These are phyloP conservation scores for Pichia kudriavzevii DNA, from an alignment of 1,139 yeast species.

Conservation along the genomic window DNA sequence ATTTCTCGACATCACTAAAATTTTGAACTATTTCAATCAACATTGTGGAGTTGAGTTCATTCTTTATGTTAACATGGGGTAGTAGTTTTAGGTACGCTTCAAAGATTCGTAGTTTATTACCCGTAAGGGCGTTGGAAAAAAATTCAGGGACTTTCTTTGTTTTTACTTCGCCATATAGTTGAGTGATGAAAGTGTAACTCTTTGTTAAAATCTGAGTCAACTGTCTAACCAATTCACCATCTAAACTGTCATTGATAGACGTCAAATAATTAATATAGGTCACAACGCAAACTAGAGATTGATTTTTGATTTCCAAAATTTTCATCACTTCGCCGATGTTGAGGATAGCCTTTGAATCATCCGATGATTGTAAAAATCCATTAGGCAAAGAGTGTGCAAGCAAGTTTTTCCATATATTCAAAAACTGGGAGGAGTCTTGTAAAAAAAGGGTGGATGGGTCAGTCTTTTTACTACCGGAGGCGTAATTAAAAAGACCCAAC, in stretches of 20 bases:
- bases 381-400: slow-evolving; percentile 43
- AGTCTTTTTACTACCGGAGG: slow-evolving; percentile 30
- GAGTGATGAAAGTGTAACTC: slow-evolving; percentile 30
- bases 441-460: slow-evolving; percentile 62
- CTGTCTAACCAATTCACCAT: slow-evolving; percentile 35
- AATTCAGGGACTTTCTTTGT: slow-evolving; percentile 8
- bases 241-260: slow-evolving; percentile 23
- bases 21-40: slow-evolving; percentile 38
- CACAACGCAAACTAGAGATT: slow-evolving; percentile 39
- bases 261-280: slow-evolving; percentile 33
- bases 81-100: slow-evolving; percentile 37
- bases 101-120: slow-evolving; percentile 36
- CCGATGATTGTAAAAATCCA: slow-evolving; percentile 24
- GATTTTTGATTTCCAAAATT: slow-evolving; percentile 39
- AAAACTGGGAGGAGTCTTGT: slow-evolving; percentile 47
- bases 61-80: slow-evolving; percentile 30
- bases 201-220: slow-evolving; percentile 37
- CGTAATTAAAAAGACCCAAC: slow-evolving; percentile 66
- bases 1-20: slow-evolving; percentile 34
- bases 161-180: slow-evolving; percentile 23
- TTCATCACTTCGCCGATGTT: slow-evolving; percentile 35
- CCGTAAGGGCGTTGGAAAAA: slow-evolving; percentile 25
- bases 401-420: slow-evolving; percentile 77
- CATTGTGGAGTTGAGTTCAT: slow-evolving; percentile 39
- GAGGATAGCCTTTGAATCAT: slow-evolving; percentile 21